Evolutionary conservation across 164 flowering plant species (phyloP).

Genomic region (Taxillus chinensis): DNA sequence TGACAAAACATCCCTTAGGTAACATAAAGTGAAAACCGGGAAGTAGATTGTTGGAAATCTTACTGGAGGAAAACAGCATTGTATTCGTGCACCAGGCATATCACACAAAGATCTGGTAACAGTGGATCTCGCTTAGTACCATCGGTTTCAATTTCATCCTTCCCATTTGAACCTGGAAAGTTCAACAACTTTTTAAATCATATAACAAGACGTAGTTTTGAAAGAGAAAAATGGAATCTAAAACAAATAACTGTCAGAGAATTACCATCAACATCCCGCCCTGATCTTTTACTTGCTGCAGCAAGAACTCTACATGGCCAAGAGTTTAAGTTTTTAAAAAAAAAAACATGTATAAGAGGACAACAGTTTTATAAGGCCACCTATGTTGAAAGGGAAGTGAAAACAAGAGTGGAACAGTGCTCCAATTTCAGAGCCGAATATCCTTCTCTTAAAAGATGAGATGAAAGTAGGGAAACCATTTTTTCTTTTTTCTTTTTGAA

Average conservation of each 20-base stretch:
- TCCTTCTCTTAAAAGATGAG: too few species aligned
- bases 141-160: slow-evolving; percentile 46
- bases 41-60: slow-evolving; percentile 20
- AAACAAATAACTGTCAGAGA: not conserved
- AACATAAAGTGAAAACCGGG: not conserved
- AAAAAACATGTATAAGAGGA: too few species aligned
- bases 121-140: slow-evolving; percentile 33
- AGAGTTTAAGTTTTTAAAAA: not conserved
- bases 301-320: slow-evolving; percentile 75
- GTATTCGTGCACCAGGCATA: slow-evolving; percentile 89
- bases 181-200: not conserved
- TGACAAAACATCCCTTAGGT: not conserved
- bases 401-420: not conserved
- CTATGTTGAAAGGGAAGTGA: not conserved
- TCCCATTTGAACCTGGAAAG: slow-evolving; percentile 33
- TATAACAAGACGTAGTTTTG: slow-evolving; percentile 1
- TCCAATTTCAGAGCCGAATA: too few species aligned
- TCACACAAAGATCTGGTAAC: slow-evolving; percentile 86
- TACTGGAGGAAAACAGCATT: slow-evolving; percentile 97
- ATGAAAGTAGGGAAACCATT: too few species aligned
- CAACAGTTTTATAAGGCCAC: too few species aligned
- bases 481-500: too few species aligned
- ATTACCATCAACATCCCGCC: slow-evolving; percentile 61
- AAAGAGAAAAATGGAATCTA: not conserved
- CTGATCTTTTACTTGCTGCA: slow-evolving; percentile 74